Evolutionary conservation across 2,329 filamentous ascomycete genomes (phyloP), one percentile per base, ranked within the genome.

Genomic region (Trichoderma koningii): DNA sequence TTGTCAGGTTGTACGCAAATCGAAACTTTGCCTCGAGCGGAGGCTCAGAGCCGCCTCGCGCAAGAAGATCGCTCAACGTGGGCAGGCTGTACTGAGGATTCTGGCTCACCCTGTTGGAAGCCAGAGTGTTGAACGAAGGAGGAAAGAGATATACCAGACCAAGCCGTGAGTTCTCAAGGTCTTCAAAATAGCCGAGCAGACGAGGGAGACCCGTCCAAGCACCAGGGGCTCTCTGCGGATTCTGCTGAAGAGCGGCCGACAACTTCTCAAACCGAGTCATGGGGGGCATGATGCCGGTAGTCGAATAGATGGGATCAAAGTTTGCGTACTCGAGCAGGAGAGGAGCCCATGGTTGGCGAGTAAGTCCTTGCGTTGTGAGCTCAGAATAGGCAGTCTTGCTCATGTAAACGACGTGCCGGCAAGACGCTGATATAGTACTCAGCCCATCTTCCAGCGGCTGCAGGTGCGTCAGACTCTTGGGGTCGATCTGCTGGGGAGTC

Each of bases 91-190:
- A 83, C 0, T 80, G 72, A 0, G 83, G 79, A 34, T 80, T 81
- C 59, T 82, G 80, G 0, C 82, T 83, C 10, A 81, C 75, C 26
- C 78, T 77, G 64, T 85, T 82, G 45, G 84, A 82, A 3, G 82
- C 82, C 10, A 87, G 80, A 10, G 86, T 79, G 68, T 85, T 83
- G 76, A 91, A 89, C 9, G 83, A 80, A 1, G 84, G 81, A 1
- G 90, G 90, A 34, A 93, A 85, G 56, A 90, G 87, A 71, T 92
- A 94, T 12, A 94, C 83, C 12, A 94, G 80, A 5, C 90, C 91
- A 62, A 92, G 85, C 10, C 91, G 83, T 0, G 90, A 87, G 61
- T 85, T 81, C 19, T 86, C 83, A 61, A 89, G 82, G 70, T 93
- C 90, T 73, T 93, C 90, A 70, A 92, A 92, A 71, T 92, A 93